phyloP scores from a whole-genome alignment of 169 alveolate species.

The Hepatocystis sp. region DNA sequence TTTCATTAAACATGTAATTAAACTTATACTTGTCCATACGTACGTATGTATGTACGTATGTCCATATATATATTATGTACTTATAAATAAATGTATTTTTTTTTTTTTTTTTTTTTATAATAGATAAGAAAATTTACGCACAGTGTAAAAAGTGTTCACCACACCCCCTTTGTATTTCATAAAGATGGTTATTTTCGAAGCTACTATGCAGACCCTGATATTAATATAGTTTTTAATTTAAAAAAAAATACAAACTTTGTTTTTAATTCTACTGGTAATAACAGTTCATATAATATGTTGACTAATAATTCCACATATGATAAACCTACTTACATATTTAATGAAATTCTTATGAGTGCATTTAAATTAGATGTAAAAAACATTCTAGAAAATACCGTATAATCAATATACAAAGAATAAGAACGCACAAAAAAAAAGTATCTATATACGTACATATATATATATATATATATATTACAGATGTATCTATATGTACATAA shows the following conservation, averaged over 20 bases:
- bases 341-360: conserved; percentile 68
- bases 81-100: too few relatives aligned
- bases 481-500: too few relatives aligned
- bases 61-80: too few relatives aligned
- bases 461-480: too few relatives aligned
- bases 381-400: conserved; percentile 5
- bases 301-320: conserved; percentile 72
- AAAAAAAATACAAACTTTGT: conserved; percentile 83
- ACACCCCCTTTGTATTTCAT: conserved; percentile 89
- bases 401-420: not conserved
- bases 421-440: too few relatives aligned
- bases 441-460: too few relatives aligned
- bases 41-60: too few relatives aligned
- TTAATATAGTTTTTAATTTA: conserved; percentile 81
- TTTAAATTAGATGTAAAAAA: conserved; percentile 50
- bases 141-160: conserved; percentile 83
- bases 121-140: conserved; percentile 84
- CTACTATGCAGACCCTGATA: conserved; percentile 89
- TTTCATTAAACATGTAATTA: too few relatives aligned
- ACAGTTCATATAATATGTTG: conserved; percentile 76
- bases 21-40: too few relatives aligned
- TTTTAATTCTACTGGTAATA: conserved; percentile 85
- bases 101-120: not conserved
- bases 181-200: conserved; percentile 84
- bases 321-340: conserved; percentile 57